phyloP scores from a whole-genome alignment of 1,284 basidiomycete species.

The Athelia sp. region DNA sequence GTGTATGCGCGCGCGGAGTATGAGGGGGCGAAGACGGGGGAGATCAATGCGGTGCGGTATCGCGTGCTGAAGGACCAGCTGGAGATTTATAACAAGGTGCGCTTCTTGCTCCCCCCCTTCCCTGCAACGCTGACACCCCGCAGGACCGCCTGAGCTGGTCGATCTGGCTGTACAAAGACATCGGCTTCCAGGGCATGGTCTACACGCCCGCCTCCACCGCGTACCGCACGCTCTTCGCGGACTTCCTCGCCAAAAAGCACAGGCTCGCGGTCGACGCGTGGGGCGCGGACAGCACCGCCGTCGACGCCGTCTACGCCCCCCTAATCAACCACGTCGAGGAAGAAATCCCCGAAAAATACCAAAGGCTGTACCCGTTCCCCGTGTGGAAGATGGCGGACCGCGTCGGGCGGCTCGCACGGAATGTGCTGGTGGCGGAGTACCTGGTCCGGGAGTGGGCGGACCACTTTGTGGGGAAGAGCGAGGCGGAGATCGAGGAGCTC shows the following conservation, averaged over 20 bases:
- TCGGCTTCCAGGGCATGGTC: slow-evolving; percentile 83
- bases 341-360: slow-evolving; percentile 38
- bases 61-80: slow-evolving; percentile 69
- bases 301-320: slow-evolving; percentile 51
- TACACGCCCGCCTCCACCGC: slow-evolving; percentile 65
- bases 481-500: slow-evolving; percentile 46
- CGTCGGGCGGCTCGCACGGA: slow-evolving; percentile 47
- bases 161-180: slow-evolving; percentile 85
- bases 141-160: slow-evolving; percentile 72
- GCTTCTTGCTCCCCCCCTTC: slow-evolving; percentile 1
- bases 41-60: slow-evolving; percentile 63
- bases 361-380: slow-evolving; percentile 43
- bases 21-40: slow-evolving; percentile 52
- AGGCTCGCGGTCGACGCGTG: slow-evolving; percentile 60
- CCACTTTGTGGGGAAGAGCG: slow-evolving; percentile 52
- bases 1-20: slow-evolving; percentile 57
- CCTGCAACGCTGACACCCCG: background rate
- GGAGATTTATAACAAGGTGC: slow-evolving; percentile 61
- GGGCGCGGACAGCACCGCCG: slow-evolving; percentile 49
- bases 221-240: slow-evolving; percentile 59
- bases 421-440: slow-evolving; percentile 59
- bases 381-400: slow-evolving; percentile 42
- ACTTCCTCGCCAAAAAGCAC: slow-evolving; percentile 62
- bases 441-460: slow-evolving; percentile 61
- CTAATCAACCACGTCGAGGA: slow-evolving; percentile 47